These are phyloP conservation scores for Lasiodiplodia sp. DNA, from an alignment of 2,329 filamentous ascomycete genomes.

Conservation along the genomic window DNA sequence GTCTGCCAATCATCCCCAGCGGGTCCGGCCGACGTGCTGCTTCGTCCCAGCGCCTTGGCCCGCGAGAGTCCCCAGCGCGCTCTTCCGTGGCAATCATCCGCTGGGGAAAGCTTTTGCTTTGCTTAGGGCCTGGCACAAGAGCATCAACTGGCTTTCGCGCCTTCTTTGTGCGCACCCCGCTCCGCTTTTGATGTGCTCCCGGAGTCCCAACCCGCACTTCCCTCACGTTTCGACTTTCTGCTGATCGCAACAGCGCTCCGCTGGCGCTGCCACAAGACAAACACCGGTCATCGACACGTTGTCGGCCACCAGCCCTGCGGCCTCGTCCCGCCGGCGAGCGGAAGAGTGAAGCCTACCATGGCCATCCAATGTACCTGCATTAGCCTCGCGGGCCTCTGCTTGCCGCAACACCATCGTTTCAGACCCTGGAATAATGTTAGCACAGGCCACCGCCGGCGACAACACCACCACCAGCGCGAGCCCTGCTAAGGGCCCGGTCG, in stretches of 20 bases:
- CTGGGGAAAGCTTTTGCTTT: slow-evolving; percentile 12
- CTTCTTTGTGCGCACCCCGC: neutral
- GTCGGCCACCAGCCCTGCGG: neutral
- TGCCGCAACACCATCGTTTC: slow-evolving; percentile 24
- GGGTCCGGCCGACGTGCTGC: neutral
- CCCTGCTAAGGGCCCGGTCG: neutral
- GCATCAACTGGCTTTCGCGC: slow-evolving; percentile 9
- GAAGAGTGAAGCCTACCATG: neutral
- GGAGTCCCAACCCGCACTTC: neutral
- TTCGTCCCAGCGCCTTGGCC: neutral
- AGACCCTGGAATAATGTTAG: slow-evolving; percentile 5
- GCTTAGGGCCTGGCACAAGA: neutral
- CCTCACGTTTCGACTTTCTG: slow-evolving; percentile 11
- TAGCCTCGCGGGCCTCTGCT: slow-evolving; percentile 3
- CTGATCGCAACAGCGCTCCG: slow-evolving; percentile 3
- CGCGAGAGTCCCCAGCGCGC: neutral
- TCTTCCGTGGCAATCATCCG: slow-evolving; percentile 21
- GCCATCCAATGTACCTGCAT: slow-evolving; percentile 17
- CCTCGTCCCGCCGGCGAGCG: neutral
- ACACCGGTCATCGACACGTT: neutral
- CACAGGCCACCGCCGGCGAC: neutral
- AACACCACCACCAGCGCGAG: neutral
- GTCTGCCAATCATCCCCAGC: slow-evolving; percentile 4
- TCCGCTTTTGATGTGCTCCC: slow-evolving; percentile 18
- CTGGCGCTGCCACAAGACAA: neutral